Evolutionary conservation across 495 filamentous ascomycete genomes (phyloP).

Genomic region (Pyrenula massariospora): DNA sequence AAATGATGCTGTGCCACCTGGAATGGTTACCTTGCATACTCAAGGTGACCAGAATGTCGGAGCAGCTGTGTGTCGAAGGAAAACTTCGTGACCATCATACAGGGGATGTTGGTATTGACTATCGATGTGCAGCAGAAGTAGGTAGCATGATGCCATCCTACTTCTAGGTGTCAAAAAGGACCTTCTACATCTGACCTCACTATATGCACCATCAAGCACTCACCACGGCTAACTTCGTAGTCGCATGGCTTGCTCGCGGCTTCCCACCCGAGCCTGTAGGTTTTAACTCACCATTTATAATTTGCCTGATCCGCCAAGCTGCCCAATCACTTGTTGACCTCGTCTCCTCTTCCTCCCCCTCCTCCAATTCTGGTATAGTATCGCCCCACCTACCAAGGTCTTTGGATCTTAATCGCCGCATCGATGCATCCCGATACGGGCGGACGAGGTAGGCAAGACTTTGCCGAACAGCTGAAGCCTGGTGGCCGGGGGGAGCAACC

Average conservation of each 20-base stretch:
- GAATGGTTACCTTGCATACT: too few relatives aligned
- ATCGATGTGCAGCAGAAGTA: too few relatives aligned
- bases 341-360: neutral
- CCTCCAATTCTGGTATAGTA: neutral
- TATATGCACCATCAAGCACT: too few relatives aligned
- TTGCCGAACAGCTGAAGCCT: slow-evolving; percentile 13
- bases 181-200: too few relatives aligned
- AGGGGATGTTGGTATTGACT: too few relatives aligned
- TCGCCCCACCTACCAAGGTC: neutral
- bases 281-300: neutral
- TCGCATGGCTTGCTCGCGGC: neutral
- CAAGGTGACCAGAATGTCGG: too few relatives aligned
- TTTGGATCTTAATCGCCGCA: slow-evolving; percentile 2
- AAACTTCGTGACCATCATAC: too few relatives aligned
- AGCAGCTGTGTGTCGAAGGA: too few relatives aligned
- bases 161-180: too few relatives aligned
- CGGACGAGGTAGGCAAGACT: slow-evolving; percentile 23
- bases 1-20: too few relatives aligned
- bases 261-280: neutral
- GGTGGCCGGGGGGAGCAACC: slow-evolving; percentile 20
- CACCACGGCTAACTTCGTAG: neutral
- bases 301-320: neutral
- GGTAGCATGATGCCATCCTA: too few relatives aligned
- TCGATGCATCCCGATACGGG: slow-evolving; percentile 8
- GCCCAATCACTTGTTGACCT: neutral